phyloP scores from a whole-genome alignment of 345 rosid species.

The Populus nigra region DNA sequence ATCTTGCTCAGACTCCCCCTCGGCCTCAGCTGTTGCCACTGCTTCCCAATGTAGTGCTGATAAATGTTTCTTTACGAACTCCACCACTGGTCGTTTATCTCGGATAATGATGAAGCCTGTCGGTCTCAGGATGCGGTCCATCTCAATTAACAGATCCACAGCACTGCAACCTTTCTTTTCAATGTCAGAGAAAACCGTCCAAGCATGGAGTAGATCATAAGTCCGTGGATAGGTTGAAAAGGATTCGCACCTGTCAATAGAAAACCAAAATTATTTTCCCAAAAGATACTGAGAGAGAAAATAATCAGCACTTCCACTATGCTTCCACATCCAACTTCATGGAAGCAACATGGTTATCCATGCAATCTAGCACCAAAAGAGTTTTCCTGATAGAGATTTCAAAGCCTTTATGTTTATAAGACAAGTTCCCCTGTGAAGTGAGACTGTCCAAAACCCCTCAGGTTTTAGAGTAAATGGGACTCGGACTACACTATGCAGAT shows the following conservation, averaged over 20 bases:
- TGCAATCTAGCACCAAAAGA: not conserved
- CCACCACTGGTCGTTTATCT: constrained; percentile 63
- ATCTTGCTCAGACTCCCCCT: constrained; percentile 52
- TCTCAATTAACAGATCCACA: constrained; percentile 80
- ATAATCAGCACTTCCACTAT: not conserved
- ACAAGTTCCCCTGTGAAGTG: not conserved
- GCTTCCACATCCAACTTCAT: no score
- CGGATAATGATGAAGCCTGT: constrained; percentile 69
- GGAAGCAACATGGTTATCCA: not conserved
- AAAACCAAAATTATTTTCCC: not conserved
- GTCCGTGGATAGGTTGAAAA: constrained; percentile 90
- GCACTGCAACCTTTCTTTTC: constrained; percentile 72
- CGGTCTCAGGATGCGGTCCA: constrained; percentile 94
- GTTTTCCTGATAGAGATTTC: not conserved
- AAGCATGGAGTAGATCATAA: constrained; percentile 48
- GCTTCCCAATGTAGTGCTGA: constrained; percentile 81
- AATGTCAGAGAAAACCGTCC: constrained; percentile 17
- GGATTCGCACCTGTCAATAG: constrained; percentile 76
- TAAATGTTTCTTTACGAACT: constrained; percentile 61
- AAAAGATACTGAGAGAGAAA: not conserved
- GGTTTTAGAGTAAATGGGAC: not conserved
- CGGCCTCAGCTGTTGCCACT: constrained; percentile 49
- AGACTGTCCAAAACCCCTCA: not conserved
- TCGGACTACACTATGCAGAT: no score
- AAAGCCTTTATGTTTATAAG: not conserved